Base-by-base conservation (phyloP, 2,329 filamentous ascomycete species). In the Cylindrodendrum hubeiense region DNA sequence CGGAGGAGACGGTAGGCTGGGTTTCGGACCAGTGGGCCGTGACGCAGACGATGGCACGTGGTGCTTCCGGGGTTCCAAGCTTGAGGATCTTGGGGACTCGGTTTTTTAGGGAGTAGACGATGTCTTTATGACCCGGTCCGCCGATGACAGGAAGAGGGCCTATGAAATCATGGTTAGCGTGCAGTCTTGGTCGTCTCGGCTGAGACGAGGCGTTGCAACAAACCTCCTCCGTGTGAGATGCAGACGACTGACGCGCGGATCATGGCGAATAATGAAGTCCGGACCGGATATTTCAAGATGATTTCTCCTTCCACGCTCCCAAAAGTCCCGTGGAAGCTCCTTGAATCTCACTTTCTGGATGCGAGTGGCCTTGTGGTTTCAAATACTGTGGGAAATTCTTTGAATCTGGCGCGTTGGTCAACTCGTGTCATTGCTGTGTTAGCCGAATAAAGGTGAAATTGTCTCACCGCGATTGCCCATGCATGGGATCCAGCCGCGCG, bases 51-150 rank as follows among this genome's bases (percentile, higher is more conserved):
- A 46, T 46, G 43, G 43, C 43, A 12, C 43, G 43, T 21, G 43
- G 43, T 46, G 43, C 43, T 12, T 46, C 43, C 12, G 43, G 43
- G 43, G 43, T 46, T 24, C 43, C 43, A 24, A 46, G 43, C 43
- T 46, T 46, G 43, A 46, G 43, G 43, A 46, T 46, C 43, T 46
- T 46, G 43, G 43, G 43, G 43, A 46, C 43, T 22, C 43, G 43
- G 22, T 7, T 46, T 46, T 46, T 46, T 17, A 46, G 43, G 43
- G 43, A 46, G 15, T 46, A 15, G 24, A 46, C 22, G 22, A 22
- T 46, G 21, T 46, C 43, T 22, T 46, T 21, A 46, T 46, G 43
- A 15, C 43, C 43, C 22, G 43, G 43, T 46, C 43, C 43, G 43
- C 43, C 43, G 12, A 46, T 46, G 21, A 46, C 22, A 46, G 43